These are phyloP conservation scores for Vitis rotundifolia DNA, from an alignment of 164 flowering plant species.

Conservation along the genomic window DNA sequence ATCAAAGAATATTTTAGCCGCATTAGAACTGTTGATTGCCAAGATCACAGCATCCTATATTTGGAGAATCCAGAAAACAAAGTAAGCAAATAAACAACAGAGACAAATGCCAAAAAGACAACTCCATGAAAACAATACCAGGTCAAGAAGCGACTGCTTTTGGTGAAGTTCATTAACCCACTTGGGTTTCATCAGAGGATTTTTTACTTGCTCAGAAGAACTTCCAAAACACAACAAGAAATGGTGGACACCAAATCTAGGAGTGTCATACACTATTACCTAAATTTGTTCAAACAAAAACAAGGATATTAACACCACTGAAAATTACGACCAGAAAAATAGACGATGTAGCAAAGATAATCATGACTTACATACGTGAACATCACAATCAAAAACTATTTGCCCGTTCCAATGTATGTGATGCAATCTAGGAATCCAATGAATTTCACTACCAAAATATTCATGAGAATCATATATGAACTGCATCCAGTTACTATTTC, in stretches of 20 bases:
- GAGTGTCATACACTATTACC: constrained; percentile 83
- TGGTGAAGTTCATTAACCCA: constrained; percentile 72
- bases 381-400: constrained; percentile 44
- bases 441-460: constrained; percentile 15
- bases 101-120: neutral
- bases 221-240: constrained; percentile 43
- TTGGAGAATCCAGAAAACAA: neutral
- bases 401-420: constrained; percentile 64
- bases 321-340: neutral
- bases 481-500: constrained; percentile 49
- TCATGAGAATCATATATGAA: constrained; percentile 32
- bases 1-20: constrained; percentile 45
- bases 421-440: constrained; percentile 64
- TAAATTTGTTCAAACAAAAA: constrained; percentile 25
- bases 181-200: constrained; percentile 56
- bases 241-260: constrained; percentile 73
- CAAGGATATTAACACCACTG: constrained; percentile 2
- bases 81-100: neutral
- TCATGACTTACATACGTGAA: constrained; percentile 91
- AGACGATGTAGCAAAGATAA: constrained; percentile 18
- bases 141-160: constrained; percentile 46
- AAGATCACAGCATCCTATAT: constrained; percentile 66
- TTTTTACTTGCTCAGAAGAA: constrained; percentile 30
- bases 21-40: constrained; percentile 70
- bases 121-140: constrained; percentile 48